A percentile compares a stretch with the other conserved stretches of the same genome.
These are phyloP conservation scores for Russula foetens DNA, from an alignment of 768 basidiomycete species.

Conservation along the genomic window DNA sequence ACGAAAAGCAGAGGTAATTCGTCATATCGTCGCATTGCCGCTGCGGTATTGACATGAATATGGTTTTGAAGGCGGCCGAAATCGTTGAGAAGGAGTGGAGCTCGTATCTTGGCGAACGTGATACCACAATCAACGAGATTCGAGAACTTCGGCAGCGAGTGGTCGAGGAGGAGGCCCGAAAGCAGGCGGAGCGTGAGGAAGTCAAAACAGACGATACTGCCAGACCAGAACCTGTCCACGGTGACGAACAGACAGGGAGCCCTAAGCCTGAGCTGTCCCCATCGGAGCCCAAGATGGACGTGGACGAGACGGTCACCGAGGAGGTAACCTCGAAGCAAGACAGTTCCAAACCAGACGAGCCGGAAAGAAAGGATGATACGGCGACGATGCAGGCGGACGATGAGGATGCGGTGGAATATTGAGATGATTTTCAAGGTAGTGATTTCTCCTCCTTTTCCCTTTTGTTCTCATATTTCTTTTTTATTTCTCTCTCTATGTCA, in stretches of 20 bases:
- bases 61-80: constrained; percentile 41
- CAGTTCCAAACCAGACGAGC: constrained; percentile 10
- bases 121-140: constrained; percentile 52
- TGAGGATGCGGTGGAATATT: constrained; percentile 80
- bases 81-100: constrained; percentile 64
- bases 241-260: not conserved
- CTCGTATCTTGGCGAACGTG: constrained; percentile 53
- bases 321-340: constrained; percentile 8
- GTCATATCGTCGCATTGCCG: not conserved
- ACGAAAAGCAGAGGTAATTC: constrained; percentile 54
- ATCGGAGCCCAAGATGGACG: constrained; percentile 21
- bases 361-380: constrained; percentile 23
- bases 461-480: constrained; percentile 1
- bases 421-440: constrained; percentile 13
- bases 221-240: constrained; percentile 9
- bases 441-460: constrained; percentile 3
- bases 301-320: constrained; percentile 4
- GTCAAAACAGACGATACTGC: constrained; percentile 28
- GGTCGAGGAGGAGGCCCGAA: constrained; percentile 53
- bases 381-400: constrained; percentile 56
- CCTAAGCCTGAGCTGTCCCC: constrained; percentile 4
- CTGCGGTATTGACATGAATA: constrained; percentile 2
- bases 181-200: constrained; percentile 33
- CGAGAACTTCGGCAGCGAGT: constrained; percentile 53
- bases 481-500: constrained; percentile 10